Percentiles rank a stretch among this genome's conserved stretches.
Conservation (phyloP, 2,329 filamentous ascomycete species). For the Fusarium floridanum region DNA sequence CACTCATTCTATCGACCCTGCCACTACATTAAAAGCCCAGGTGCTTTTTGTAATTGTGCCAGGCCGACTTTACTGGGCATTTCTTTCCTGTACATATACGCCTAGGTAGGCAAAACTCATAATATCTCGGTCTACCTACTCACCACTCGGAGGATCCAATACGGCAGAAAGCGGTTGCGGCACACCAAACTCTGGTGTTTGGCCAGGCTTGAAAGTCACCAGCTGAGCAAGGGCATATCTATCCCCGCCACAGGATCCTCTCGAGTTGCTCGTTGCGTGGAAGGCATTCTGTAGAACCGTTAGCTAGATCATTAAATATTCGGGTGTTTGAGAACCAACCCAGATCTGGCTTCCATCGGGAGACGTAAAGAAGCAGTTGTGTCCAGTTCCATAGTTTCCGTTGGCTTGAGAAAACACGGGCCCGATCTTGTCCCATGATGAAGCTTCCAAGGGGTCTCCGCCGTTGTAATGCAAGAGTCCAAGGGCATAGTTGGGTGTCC, state of each 20-base stretch:
- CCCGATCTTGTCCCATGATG: slow-evolving; percentile 63
- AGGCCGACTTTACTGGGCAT: too few species aligned
- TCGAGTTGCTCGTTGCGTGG: slow-evolving; percentile 9
- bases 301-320: too few species aligned
- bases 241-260: slow-evolving; percentile 10
- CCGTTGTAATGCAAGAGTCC: slow-evolving; percentile 66
- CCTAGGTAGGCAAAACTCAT: too few species aligned
- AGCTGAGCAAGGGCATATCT: slow-evolving; percentile 14
- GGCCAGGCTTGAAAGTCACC: neutral
- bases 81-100: too few species aligned
- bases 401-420: slow-evolving; percentile 64
- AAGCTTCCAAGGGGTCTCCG: slow-evolving; percentile 58
- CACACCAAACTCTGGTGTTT: slow-evolving; percentile 10
- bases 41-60: too few species aligned
- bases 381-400: slow-evolving; percentile 67
- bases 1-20: too few species aligned
- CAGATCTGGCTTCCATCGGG: slow-evolving; percentile 65
- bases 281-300: slow-evolving; percentile 9
- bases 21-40: too few species aligned
- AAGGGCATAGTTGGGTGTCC: slow-evolving; percentile 64
- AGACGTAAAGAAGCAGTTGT: slow-evolving; percentile 69
- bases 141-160: slow-evolving; percentile 4
- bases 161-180: slow-evolving; percentile 13
- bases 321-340: too few species aligned
- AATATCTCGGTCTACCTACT: too few species aligned